Percentiles rank a stretch among this genome's conserved stretches.
Evolutionary conservation across 2,329 filamentous ascomycete genomes (phyloP).

Genomic region (Torrubiella hemipterigena): DNA sequence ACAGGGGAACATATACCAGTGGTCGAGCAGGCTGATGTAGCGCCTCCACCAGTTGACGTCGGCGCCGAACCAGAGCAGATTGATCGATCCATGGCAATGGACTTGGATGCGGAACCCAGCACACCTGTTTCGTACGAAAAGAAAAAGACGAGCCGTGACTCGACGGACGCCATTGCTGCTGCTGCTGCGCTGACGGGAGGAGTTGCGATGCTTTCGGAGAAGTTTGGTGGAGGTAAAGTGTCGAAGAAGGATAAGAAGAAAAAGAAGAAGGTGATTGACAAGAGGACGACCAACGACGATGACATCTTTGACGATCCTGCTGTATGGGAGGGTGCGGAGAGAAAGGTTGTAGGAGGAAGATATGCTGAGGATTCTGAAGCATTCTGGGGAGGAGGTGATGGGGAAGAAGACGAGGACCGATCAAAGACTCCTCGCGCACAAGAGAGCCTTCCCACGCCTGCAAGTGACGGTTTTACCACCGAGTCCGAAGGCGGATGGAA

Average conservation of each 20-base stretch:
- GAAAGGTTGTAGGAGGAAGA: conserved; percentile 14
- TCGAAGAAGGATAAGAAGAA: conserved; percentile 23
- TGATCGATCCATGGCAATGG: not conserved
- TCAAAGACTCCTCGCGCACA: not conserved
- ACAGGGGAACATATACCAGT: not conserved
- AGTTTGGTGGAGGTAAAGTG: conserved; percentile 16
- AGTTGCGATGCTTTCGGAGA: conserved; percentile 21
- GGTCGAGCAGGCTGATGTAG: not conserved
- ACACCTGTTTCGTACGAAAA: too few relatives aligned
- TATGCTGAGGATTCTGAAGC: conserved; percentile 9
- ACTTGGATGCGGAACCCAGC: not conserved
- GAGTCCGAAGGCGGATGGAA: conserved; percentile 12
- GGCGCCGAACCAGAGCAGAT: not conserved
- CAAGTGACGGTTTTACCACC: conserved; percentile 10
- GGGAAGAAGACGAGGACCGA: conserved; percentile 10
- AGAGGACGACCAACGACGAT: conserved; percentile 23
- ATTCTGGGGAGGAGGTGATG: conserved; percentile 15
- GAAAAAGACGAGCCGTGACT: not conserved
- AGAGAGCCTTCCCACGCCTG: conserved; percentile 4
- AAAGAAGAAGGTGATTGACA: conserved; percentile 26
- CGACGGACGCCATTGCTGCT: conserved; percentile 8
- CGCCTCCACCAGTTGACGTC: not conserved
- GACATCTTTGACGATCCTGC: conserved; percentile 32
- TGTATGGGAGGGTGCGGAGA: conserved; percentile 31
- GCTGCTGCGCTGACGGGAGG: conserved; percentile 15